A percentile compares a stretch with the other conserved stretches of the same genome.
Conservation (phyloP, 2,329 filamentous ascomycete species). For the Trichophyton mentagrophytes region DNA sequence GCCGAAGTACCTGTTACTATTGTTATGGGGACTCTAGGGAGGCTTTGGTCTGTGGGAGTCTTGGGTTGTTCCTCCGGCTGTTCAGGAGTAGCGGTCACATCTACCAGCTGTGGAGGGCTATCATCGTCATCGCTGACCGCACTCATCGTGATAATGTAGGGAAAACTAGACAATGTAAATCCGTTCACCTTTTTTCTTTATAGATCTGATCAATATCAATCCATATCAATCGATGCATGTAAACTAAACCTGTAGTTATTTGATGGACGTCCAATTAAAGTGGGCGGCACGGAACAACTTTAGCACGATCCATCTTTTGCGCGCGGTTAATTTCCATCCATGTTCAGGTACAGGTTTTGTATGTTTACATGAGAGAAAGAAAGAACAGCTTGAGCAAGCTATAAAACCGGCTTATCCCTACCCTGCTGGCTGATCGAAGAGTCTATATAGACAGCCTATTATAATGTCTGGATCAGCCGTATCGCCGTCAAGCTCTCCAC, state of each 20-base stretch:
- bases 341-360: not conserved
- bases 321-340: not conserved
- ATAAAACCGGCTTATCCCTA: not conserved
- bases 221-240: too few relatives aligned
- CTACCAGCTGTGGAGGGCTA: slow-evolving; percentile 33
- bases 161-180: not conserved
- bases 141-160: not conserved
- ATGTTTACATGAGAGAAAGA: not conserved
- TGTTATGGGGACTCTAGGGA: slow-evolving; percentile 37
- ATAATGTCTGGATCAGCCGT: slow-evolving; percentile 35
- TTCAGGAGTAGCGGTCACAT: slow-evolving; percentile 22
- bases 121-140: slow-evolving; percentile 25
- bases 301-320: not conserved
- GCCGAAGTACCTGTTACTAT: slow-evolving; percentile 35
- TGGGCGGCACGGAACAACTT: slow-evolving; percentile 3
- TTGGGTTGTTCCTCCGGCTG: slow-evolving; percentile 16
- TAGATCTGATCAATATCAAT: too few relatives aligned
- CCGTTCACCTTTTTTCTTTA: not conserved
- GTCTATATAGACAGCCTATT: not conserved
- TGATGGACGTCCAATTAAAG: not conserved
- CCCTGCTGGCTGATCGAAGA: not conserved
- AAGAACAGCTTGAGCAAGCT: not conserved
- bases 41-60: slow-evolving; percentile 17
- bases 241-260: too few relatives aligned
- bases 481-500: slow-evolving; percentile 62